Evolutionary conservation across 2,329 filamentous ascomycete genomes (phyloP).

Genomic region (Chrysosporium queenslandicum): DNA sequence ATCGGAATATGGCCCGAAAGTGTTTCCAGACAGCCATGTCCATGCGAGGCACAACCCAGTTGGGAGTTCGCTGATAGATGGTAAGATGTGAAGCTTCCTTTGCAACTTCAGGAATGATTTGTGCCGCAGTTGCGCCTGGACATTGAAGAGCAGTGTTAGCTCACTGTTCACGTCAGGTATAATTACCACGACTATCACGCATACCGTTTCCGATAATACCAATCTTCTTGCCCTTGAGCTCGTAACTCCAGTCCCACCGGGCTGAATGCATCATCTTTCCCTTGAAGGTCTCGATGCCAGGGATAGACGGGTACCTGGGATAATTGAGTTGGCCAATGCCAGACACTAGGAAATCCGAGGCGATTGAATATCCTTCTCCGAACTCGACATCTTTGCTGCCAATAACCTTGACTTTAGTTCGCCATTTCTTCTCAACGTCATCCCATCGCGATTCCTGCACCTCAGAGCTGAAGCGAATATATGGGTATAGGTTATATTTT

Average conservation of each 20-base stretch:
- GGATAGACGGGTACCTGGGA: constrained; percentile 42
- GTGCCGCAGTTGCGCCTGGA: constrained; percentile 46
- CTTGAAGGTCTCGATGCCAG: constrained; percentile 40
- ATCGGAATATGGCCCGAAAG: constrained; percentile 38
- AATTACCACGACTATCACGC: background rate
- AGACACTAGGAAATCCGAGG: constrained; percentile 47
- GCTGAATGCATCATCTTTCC: constrained; percentile 49
- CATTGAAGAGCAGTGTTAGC: background rate
- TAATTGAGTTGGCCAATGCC: constrained; percentile 51
- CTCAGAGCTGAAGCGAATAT: constrained; percentile 49
- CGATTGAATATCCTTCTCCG: constrained; percentile 43
- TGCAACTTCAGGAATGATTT: constrained; percentile 50
- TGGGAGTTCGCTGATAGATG: constrained; percentile 50
- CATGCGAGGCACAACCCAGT: constrained; percentile 48
- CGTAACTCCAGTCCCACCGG: constrained; percentile 52
- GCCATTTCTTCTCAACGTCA: constrained; percentile 44
- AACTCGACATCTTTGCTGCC: constrained; percentile 49
- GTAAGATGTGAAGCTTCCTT: constrained; percentile 42
- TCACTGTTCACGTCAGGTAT: background rate
- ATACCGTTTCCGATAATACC: constrained; percentile 51
- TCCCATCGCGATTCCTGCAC: constrained; percentile 48
- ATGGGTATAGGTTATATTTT: constrained; percentile 46
- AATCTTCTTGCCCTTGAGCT: constrained; percentile 45
- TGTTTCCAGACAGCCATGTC: constrained; percentile 40
- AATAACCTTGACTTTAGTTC: constrained; percentile 39